Base-by-base conservation (phyloP, 805 yeast genomes). In the Candida manassasensis region DNA sequence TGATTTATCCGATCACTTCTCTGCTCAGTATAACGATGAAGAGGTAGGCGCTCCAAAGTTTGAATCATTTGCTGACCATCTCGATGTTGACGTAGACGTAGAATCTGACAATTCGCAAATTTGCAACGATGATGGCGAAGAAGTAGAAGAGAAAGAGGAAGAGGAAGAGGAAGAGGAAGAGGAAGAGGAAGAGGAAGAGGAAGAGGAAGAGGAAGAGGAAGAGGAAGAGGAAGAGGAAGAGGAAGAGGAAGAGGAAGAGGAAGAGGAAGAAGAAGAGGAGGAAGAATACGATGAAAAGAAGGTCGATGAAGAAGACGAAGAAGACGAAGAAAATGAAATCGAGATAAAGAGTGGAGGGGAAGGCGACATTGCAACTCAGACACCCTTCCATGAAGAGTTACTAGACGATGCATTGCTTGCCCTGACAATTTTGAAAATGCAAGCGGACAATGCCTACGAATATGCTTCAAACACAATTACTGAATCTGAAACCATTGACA, bases 191-290 rank as follows among this genome's bases (percentile, higher is more conserved):
- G 37, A 38, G 9, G 30, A 7, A 12, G 33, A 35, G 21, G 40
- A 29, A 21, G 13, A n/a, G 6, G 35, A 27, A 19, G 9, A 19
- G 17, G 24, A 19, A 4, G 33, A 28, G 15, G 42, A 32, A 10
- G 37, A 35, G 19, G 40, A 36, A 19, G 37, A 34, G 7, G 25
- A 21, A 8, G 27, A 33, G n/a, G 28, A 21, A 1, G 40, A 39
- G 9, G 41, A 39, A 18, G 39, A 30, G n/a, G 41, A 38, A 34
- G 40, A 32, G 11, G 37, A 37, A 6, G 43, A 39, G 19, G 33
- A 32, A 21, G 41, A 27, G 11, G 40, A 28, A 4, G 32, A 19
- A 16, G 35, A 17, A 14, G 40, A 29, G n/a, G 37, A 30, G 12
- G 34, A 24, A 10, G 34, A 27, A 15, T 30, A 38, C 28, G 31